phyloP scores from a whole-genome alignment of 306 rosid species.

The Quercus parvula region DNA sequence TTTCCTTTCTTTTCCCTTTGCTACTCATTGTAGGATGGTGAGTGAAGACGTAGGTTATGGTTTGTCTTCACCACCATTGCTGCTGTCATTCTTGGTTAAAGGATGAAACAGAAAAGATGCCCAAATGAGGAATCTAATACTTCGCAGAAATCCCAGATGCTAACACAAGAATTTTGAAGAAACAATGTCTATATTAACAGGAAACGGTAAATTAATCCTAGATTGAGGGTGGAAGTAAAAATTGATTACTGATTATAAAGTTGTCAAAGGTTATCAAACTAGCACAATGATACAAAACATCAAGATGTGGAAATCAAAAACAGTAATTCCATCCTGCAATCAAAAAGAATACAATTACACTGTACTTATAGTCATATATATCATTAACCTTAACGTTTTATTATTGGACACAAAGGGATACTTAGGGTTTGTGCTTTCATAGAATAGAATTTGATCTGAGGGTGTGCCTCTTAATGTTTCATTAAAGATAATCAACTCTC shows the following conservation, averaged over 20 bases:
- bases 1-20: too few species aligned
- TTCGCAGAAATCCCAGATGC: neutral
- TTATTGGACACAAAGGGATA: neutral
- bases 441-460: neutral
- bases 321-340: neutral
- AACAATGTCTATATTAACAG: neutral
- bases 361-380: neutral
- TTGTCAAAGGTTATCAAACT: neutral
- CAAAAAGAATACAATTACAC: neutral
- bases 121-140: neutral
- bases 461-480: neutral
- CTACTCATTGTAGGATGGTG: too few species aligned
- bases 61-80: too few species aligned
- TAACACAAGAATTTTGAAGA: neutral
- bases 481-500: neutral
- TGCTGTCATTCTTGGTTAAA: neutral
- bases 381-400: neutral
- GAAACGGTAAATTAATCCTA: neutral
- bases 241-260: neutral
- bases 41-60: too few species aligned
- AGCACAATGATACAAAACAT: neutral
- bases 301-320: neutral
- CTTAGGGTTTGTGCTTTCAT: neutral
- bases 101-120: neutral
- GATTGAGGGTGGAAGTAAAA: neutral